Evolutionary conservation across 163 green algal genomes (phyloP).

Genomic region (Botryococcus braunii): DNA sequence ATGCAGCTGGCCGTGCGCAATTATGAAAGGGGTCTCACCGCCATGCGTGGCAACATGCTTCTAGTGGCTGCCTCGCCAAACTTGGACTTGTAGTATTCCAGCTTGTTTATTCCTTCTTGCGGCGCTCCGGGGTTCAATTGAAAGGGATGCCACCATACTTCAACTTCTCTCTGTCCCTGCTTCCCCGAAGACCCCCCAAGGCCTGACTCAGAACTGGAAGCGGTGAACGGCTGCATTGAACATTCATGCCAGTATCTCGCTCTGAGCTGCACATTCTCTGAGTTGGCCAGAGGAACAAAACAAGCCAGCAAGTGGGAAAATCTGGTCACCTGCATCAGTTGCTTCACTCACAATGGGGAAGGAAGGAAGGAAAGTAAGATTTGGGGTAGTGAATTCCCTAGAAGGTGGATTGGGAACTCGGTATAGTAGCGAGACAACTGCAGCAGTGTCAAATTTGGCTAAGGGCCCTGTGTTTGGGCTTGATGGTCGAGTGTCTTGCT

Average conservation of each 20-base stretch:
- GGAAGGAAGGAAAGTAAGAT: no score
- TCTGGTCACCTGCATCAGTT: not conserved
- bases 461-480: no score
- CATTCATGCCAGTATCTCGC: not conserved
- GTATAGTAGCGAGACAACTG: no score
- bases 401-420: no score
- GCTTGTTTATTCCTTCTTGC: constrained; percentile 32
- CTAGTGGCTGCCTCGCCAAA: constrained; percentile 28
- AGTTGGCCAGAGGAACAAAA: no score
- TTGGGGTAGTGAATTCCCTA: no score
- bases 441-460: no score
- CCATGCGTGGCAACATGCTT: constrained; percentile 29
- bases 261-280: not conserved
- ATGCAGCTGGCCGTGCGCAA: no score
- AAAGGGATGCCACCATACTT: constrained; percentile 31
- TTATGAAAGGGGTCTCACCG: constrained; percentile 1
- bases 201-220: not conserved
- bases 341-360: not conserved
- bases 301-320: not conserved
- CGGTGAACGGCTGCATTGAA: not conserved
- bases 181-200: not conserved
- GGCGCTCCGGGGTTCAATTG: constrained; percentile 28
- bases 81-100: constrained; percentile 38
- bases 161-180: constrained; percentile 16
- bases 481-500: no score